Conservation (phyloP, 345 rosid genomes). For the Adansonia digitata region DNA sequence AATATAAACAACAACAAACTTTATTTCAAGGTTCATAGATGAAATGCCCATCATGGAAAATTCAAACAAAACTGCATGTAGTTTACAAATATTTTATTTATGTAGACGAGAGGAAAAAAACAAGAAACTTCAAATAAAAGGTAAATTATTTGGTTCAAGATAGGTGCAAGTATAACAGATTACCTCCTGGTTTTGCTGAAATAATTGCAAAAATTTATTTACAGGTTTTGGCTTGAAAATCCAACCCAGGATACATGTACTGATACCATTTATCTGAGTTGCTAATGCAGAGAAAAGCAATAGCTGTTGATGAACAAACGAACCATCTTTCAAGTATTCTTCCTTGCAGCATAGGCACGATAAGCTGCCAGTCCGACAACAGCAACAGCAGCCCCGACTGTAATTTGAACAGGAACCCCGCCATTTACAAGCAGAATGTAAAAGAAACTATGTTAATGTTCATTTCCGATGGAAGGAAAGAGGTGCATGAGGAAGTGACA, state of each 20-base stretch:
- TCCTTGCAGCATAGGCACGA: constrained; percentile 61
- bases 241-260: constrained; percentile 6
- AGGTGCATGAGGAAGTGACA: background rate
- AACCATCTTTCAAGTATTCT: constrained; percentile 32
- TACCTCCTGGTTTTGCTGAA: background rate
- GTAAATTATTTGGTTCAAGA: background rate
- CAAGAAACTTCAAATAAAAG: background rate
- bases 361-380: constrained; percentile 58
- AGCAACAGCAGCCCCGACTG: constrained; percentile 62
- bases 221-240: background rate
- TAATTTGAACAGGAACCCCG: constrained; percentile 12
- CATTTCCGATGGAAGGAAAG: background rate
- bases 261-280: constrained; percentile 8
- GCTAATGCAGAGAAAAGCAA: constrained; percentile 7
- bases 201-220: background rate
- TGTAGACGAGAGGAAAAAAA: background rate
- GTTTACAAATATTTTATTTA: background rate
- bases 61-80: background rate
- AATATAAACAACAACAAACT: background rate
- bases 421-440: constrained; percentile 6
- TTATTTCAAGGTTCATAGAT: background rate
- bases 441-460: background rate
- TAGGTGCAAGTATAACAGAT: background rate
- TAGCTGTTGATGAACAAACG: background rate
- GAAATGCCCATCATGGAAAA: background rate